Percentiles rank a stretch among this genome's conserved stretches.
phyloP scores from a whole-genome alignment of 2,329 filamentous ascomycete genomes.

The Botryosphaeria agaves region DNA sequence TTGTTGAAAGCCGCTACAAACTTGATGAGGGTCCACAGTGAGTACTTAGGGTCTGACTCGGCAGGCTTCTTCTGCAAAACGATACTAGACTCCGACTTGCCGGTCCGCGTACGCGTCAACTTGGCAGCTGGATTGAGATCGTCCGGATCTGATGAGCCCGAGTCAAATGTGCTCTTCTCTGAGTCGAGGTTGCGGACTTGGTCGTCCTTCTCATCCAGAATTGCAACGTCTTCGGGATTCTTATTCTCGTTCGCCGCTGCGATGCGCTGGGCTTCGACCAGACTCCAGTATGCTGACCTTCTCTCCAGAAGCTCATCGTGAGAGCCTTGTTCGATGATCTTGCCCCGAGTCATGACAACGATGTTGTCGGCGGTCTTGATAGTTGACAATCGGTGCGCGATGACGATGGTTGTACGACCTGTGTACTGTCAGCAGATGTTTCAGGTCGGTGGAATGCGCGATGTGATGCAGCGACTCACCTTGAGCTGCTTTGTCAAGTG shows the following conservation, averaged over 20 bases:
- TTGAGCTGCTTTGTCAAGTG: constrained; percentile 67
- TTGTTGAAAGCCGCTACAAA: constrained; percentile 68
- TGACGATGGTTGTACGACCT: constrained; percentile 88
- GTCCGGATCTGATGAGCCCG: constrained; percentile 46
- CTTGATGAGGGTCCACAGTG: constrained; percentile 59
- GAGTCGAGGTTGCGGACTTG: constrained; percentile 9
- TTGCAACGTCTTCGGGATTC: constrained; percentile 24
- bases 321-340: constrained; percentile 83
- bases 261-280: constrained; percentile 81
- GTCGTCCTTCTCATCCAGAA: constrained; percentile 12
- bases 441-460: no score
- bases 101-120: constrained; percentile 34
- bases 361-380: constrained; percentile 93
- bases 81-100: constrained; percentile 47
- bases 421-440: no score
- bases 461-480: no score
- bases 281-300: constrained; percentile 59
- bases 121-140: constrained; percentile 40
- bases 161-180: constrained; percentile 16
- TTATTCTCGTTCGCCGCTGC: constrained; percentile 40
- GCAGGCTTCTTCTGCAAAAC: constrained; percentile 40
- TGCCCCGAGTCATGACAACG: constrained; percentile 72
- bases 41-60: constrained; percentile 41
- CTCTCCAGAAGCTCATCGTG: constrained; percentile 62
- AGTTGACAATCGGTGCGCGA: constrained; percentile 87